A percentile compares a stretch with the other conserved stretches of the same genome.
Evolutionary conservation across 164 flowering plant species (phyloP).

Genomic region (Piper longum): DNA sequence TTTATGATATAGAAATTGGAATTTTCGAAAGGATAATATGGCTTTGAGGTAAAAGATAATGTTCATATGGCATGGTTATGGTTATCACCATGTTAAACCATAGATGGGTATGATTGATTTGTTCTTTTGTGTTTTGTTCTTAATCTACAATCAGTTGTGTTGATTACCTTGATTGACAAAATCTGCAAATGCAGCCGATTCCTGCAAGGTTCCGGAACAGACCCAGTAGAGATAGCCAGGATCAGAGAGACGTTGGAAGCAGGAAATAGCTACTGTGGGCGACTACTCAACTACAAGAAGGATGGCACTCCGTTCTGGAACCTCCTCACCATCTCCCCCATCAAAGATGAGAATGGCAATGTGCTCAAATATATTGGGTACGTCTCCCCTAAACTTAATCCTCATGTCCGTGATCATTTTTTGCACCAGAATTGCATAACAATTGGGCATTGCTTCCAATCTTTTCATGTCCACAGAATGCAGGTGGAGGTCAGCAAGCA

Average conservation of each 20-base stretch:
- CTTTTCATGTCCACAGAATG: conserved; percentile 44
- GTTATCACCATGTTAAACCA: too few relatives aligned
- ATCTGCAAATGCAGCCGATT: conserved; percentile 48
- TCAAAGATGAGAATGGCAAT: conserved; percentile 79
- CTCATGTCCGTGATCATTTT: background rate
- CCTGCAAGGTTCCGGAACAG: conserved; percentile 81
- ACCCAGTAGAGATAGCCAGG: conserved; percentile 64
- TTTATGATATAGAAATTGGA: too few relatives aligned
- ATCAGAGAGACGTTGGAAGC: conserved; percentile 54
- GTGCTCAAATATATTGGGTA: conserved; percentile 91
- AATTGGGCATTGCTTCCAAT: background rate
- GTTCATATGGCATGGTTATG: too few relatives aligned
- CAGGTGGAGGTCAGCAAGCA: conserved; percentile 99
- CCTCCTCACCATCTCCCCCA: conserved; percentile 88
- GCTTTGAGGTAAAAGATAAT: too few relatives aligned
- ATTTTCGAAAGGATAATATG: too few relatives aligned
- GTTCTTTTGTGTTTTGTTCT: too few relatives aligned
- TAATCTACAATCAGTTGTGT: too few relatives aligned
- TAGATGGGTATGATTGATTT: too few relatives aligned
- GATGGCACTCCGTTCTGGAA: conserved; percentile 96
- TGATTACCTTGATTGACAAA: background rate
- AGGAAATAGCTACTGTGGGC: conserved; percentile 68
- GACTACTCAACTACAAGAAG: conserved; percentile 89
- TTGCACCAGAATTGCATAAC: too few relatives aligned
- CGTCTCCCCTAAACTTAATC: conserved; percentile 6